Base-by-base conservation (phyloP, 208 protist genomes). In the Crithidia bombi region DNA sequence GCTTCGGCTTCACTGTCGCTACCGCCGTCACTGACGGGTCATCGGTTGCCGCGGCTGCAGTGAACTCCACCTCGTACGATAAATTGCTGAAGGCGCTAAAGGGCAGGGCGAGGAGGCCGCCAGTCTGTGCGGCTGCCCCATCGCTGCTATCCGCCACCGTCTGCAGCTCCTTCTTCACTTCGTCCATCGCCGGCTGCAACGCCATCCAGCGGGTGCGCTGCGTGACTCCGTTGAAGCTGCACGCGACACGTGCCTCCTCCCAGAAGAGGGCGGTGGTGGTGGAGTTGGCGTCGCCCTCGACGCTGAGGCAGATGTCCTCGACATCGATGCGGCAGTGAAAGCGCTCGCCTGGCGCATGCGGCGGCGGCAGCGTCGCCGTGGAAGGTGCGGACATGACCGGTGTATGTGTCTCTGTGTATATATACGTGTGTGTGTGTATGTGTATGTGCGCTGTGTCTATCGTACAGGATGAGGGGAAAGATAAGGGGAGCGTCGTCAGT, bases 121-220 rank as follows among this genome's bases (percentile, higher is more conserved):
- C 58, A 25, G 62, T 73, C 61, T 21, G 65, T 62, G 62, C 32
- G 6, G 38, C 54, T 28, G 58, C 44, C 4, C n/a, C 38, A 14
- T 49, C 55, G 39, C 10, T 43, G 6, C 55, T 38, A 10, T 50
- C 44, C 35, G 46, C 28, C 0, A 49, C 46, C 12, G 5, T 33
- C 46, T 67, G 56, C 43, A 57, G 32, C 36, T 63, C 51, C n/a
- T 47, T 30, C 38, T 71, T 63, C 3, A 38, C 61, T 54, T 73
- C 59, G n/a, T 75, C 75, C 51, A 80, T 73, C 30, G 79, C 76
- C n/a, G 76, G 17, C 15, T 69, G 65, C 25, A 82, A 57, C 7
- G 82, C 57, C 32, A 88, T 65, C 86, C 86, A 91, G 15, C 86
- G 79, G 26, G 86, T 88, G 14, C 72, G 64, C 65, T 85, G 76